Evolutionary conservation across 2,329 filamentous ascomycete genomes (phyloP), one percentile per base, ranked within the genome.

Genomic region (Proliferodiscus dingleyae): DNA sequence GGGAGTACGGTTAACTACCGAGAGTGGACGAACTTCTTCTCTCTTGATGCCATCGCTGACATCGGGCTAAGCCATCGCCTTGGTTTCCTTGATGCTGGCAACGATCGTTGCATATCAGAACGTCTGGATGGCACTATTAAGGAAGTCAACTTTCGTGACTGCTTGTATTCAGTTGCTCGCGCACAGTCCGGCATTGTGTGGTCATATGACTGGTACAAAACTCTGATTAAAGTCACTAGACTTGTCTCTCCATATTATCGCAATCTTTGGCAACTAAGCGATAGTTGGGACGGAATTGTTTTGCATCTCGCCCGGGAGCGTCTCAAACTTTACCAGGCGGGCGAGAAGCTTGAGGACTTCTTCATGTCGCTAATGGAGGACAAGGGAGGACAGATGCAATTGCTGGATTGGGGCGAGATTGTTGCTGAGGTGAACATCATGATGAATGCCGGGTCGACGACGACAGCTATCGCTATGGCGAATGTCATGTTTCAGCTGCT

Each of bases 281-380:
- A 69, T 28, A 64, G 66, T 33, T 75, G 67, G 57, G 60, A 75
- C 13, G 70, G 66, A n/a, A 70, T 78, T 43, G 69, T 74, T 2
- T 65, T 68, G 41, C 68, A 71, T 34, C 70, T 70, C 1, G 65
- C 72, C 0, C 67, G 62, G 1, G 56, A 70, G 30, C 67, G 73
- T 1, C 57, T 75, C 15, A 54, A 67, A 45, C 63, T 72, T 3
- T 74, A 76, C 51, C 58, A 69, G 18, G 63, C 62, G 1, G 76
- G 77, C 19, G 77, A 81, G 59, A 74, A 73, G 49, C 66, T 80
- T 0, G 71, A 77, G 36, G 78, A 81, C 53, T 80, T 81, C 61
- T 80, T 81, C 64, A 66, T 72, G 42, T 67, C 69, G 1, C 58
- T 81, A 4, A 76, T 81, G 72, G 72, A 71, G 8, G 65, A 71